Evolutionary conservation across 2,329 filamentous ascomycete genomes (phyloP), one percentile per base, ranked within the genome.

Genomic region (Xylaria digitata): DNA sequence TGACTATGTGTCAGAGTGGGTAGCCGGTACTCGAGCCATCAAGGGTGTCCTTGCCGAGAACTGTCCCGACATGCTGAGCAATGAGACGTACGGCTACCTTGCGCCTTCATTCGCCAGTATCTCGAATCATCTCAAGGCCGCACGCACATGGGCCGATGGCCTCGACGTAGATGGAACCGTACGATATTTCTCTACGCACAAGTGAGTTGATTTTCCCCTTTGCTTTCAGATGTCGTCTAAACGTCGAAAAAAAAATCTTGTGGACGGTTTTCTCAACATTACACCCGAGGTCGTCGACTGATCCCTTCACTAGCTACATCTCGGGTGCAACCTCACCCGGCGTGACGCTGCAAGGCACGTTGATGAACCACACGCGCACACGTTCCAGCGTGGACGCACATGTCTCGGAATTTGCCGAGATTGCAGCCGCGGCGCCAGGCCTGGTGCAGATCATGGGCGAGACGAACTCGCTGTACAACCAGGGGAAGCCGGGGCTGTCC

Each of bases 331-430:
- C 81, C 1, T 79, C 82, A n/a, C 86, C 84, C 0, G 88, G 88
- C 15, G 85, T 90, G 1, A 90, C 88, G 0, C 82, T 90, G 0
- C 85, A 87, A 74, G 82, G 82, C 19, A 90, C 88, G 0, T 80
- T 91, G 2, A 85, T 90, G 84, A 90, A 90, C 78, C 88, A 90
- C 77, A 84, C 82, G 19, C 80, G 79, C 61, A 89, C 84, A 3
- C 80, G 82, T 3, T 72, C 76, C 6, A 85, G 83, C 9, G 80
- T 90, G 43, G 73, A 79, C 55, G 77, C 79, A 1, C 86, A 88
- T 70, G 73, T 85, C 21, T 77, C 80, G 46, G 82, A 85, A 54
- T 84, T 84, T 63, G 74, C 78, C 26, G 70, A 76, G 30, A 81
- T 89, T 34, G 73, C 77, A 0, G 72, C 8, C 15, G 55, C 66